Evolutionary conservation across 345 rosid species (phyloP).

Genomic region (Linum lewisii): DNA sequence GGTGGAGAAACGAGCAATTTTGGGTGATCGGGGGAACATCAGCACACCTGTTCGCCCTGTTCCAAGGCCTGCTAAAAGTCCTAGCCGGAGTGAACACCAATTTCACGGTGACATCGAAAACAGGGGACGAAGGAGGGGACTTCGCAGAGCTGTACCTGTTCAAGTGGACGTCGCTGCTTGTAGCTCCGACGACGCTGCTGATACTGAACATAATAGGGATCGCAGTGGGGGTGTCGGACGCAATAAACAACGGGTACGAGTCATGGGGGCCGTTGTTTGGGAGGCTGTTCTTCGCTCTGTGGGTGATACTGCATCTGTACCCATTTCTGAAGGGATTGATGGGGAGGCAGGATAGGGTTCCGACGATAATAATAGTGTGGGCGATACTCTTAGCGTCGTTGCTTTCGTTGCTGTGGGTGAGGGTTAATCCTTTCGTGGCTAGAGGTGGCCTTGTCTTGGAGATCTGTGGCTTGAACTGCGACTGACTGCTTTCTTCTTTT

Average conservation of each 20-base stretch:
- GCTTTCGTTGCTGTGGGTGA: constrained; percentile 53
- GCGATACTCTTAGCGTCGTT: constrained; percentile 54
- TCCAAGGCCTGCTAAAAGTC: constrained; percentile 70
- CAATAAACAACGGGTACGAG: constrained; percentile 57
- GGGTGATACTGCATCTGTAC: constrained; percentile 58
- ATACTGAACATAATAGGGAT: constrained; percentile 49
- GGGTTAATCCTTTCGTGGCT: constrained; percentile 42
- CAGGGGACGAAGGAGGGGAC: constrained; percentile 50
- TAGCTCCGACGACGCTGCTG: constrained; percentile 50
- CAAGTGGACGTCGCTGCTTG: constrained; percentile 54
- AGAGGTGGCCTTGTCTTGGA: constrained; percentile 40
- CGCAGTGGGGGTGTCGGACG: constrained; percentile 47
- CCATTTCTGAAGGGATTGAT: constrained; percentile 57
- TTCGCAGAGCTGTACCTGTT: constrained; percentile 55
- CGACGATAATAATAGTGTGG: constrained; percentile 59
- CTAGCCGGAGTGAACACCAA: constrained; percentile 53
- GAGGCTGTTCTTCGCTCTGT: constrained; percentile 42
- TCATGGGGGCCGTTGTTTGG: constrained; percentile 68
- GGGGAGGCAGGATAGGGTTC: constrained; percentile 52
- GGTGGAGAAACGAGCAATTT: constrained; percentile 76
- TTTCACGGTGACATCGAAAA: constrained; percentile 60
- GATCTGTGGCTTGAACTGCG: constrained; percentile 45
- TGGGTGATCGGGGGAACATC: constrained; percentile 72
- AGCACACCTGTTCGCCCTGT: constrained; percentile 52
- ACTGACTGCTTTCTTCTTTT: constrained; percentile 13